These are phyloP conservation scores for Emiliania huxleyi DNA, from an alignment of 78 protist species.

Conservation along the genomic window DNA sequence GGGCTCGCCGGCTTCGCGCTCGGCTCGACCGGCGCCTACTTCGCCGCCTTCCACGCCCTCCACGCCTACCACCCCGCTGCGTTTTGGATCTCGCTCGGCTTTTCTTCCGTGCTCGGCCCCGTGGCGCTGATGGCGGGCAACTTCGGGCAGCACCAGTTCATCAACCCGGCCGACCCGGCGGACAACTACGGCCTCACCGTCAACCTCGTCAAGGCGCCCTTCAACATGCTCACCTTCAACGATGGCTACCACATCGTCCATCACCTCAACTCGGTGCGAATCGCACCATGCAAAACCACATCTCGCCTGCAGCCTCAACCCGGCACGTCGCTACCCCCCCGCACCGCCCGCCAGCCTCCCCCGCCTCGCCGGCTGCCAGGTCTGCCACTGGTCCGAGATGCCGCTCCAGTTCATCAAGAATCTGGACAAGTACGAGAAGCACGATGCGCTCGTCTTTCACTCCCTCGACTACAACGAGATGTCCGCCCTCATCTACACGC, in stretches of 20 bases:
- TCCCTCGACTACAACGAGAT: not conserved
- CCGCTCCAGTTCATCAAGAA: not conserved
- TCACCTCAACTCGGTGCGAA: constrained; percentile 16
- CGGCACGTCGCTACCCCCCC: too few relatives aligned
- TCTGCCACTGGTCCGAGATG: not conserved
- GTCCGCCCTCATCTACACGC: not conserved
- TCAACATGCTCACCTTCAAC: constrained; percentile 23
- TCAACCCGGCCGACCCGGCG: not conserved
- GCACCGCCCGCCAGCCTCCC: too few relatives aligned
- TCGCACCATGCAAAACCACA: too few relatives aligned
- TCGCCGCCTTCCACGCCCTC: not conserved
- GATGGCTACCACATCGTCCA: constrained; percentile 32
- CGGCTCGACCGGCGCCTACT: not conserved
- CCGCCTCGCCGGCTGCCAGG: too few relatives aligned
- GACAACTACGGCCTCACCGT: not conserved
- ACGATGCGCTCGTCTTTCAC: not conserved
- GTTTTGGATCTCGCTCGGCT: not conserved
- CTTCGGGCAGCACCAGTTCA: constrained; percentile 9
- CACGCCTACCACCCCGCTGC: not conserved
- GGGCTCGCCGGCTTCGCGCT: not conserved
- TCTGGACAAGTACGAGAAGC: not conserved
- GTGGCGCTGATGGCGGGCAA: constrained; percentile 12
- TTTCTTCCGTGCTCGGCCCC: not conserved
- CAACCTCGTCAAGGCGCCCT: not conserved
- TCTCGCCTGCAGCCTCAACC: too few relatives aligned